These are phyloP conservation scores for Agaricus blazei DNA, from an alignment of 768 basidiomycete species.

Conservation along the genomic window DNA sequence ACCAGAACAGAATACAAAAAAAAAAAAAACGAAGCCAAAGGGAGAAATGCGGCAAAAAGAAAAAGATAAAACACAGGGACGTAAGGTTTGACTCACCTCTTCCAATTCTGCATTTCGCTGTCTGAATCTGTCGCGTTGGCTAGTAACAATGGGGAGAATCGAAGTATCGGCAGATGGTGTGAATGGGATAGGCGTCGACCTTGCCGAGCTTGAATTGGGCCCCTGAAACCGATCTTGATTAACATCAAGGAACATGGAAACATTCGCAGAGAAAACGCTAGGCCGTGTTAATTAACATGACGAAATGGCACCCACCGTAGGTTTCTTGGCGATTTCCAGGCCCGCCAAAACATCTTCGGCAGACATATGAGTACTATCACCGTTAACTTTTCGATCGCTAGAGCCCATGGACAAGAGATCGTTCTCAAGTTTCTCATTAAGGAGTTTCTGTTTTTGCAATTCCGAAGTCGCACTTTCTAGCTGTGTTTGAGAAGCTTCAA, in stretches of 20 bases:
- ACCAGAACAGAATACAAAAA: background rate
- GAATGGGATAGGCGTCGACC: constrained; percentile 66
- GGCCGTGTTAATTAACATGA: background rate
- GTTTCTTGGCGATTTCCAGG: constrained; percentile 65
- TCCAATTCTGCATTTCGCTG: constrained; percentile 96
- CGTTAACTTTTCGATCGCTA: constrained; percentile 26
- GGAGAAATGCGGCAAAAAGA: background rate
- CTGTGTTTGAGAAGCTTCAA: constrained; percentile 52
- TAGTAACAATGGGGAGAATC: constrained; percentile 97
- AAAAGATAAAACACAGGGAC: background rate
- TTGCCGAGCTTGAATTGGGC: constrained; percentile 26
- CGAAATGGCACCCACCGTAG: constrained; percentile 26
- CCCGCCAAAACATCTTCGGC: constrained; percentile 61
- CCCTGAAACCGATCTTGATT: background rate
- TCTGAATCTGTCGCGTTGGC: constrained; percentile 95
- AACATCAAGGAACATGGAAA: background rate
- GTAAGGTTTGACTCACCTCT: constrained; percentile 51
- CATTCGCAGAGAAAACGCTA: background rate
- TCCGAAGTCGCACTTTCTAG: constrained; percentile 58
- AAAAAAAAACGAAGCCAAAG: background rate
- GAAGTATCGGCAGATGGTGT: constrained; percentile 80
- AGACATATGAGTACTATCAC: constrained; percentile 17
- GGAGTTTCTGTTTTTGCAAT: constrained; percentile 66
- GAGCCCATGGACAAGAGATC: constrained; percentile 83
- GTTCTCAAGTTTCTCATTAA: constrained; percentile 90